Evolutionary conservation across 129 eudicot species (phyloP).

Genomic region (Chrysanthemum seticuspe): DNA sequence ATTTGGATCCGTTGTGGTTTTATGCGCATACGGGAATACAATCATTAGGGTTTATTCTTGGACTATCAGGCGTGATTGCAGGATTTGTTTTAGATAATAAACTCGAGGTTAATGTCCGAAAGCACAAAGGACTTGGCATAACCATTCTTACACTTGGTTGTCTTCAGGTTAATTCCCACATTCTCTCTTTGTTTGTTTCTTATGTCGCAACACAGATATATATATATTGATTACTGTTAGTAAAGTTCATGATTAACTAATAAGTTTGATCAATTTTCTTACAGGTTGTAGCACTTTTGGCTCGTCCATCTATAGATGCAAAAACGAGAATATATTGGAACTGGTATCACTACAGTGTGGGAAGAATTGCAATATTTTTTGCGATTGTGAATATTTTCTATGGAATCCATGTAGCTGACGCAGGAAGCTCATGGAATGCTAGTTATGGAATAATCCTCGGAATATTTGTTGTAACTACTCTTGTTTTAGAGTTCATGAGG

Average conservation of each 20-base stretch:
- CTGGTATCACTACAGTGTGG: constrained; percentile 70
- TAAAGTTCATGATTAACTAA: no score
- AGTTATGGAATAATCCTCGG: constrained; percentile 47
- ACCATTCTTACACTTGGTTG: constrained; percentile 58
- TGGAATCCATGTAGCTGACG: constrained; percentile 68
- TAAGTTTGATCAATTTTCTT: background rate
- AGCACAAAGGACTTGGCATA: constrained; percentile 76
- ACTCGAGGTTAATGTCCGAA: constrained; percentile 33
- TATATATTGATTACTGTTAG: background rate
- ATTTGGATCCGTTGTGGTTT: constrained; percentile 75
- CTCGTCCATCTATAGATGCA: constrained; percentile 60
- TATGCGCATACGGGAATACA: constrained; percentile 59
- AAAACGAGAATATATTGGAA: constrained; percentile 82
- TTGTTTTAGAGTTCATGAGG: constrained; percentile 48
- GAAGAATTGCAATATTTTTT: constrained; percentile 46
- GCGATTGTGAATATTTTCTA: constrained; percentile 68
- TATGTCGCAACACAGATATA: background rate
- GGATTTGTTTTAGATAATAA: constrained; percentile 63
- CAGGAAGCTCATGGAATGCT: constrained; percentile 61
- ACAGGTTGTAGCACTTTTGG: constrained; percentile 65
- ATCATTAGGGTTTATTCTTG: constrained; percentile 58
- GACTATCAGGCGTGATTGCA: constrained; percentile 57
- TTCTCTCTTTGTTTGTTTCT: no score
- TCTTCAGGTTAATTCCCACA: constrained; percentile 56
- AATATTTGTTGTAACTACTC: constrained; percentile 29